Conservation (phyloP, 164 flowering plant species). For the Umbellularia californica region DNA sequence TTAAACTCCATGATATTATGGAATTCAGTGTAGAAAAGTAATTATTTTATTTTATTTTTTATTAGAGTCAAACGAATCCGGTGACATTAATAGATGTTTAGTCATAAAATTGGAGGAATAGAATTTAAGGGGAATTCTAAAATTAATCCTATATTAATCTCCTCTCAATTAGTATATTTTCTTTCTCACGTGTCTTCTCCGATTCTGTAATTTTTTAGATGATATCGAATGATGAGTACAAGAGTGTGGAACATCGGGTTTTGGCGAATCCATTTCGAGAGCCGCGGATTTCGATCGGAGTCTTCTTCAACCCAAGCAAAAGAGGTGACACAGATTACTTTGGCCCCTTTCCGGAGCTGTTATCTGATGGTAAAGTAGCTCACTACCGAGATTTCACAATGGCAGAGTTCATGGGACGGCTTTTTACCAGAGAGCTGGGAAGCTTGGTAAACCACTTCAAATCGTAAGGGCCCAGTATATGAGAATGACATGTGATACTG, state of each 20-base stretch:
- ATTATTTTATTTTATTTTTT: too few species aligned
- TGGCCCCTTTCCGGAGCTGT: slow-evolving; percentile 24
- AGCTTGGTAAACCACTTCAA: slow-evolving; percentile 1
- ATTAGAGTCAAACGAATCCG: too few species aligned
- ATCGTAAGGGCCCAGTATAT: neutral
- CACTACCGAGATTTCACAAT: slow-evolving; percentile 14
- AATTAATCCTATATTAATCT: too few species aligned
- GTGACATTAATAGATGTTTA: too few species aligned
- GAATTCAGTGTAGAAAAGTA: too few species aligned
- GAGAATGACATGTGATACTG: too few species aligned
- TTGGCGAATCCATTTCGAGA: slow-evolving; percentile 16
- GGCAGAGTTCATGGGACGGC: slow-evolving; percentile 6
- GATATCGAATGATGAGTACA: slow-evolving; percentile 20
- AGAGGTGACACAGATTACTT: slow-evolving; percentile 5
- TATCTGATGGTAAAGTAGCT: slow-evolving; percentile 11
- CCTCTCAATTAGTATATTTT: too few species aligned
- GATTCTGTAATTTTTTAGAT: slow-evolving; percentile 7
- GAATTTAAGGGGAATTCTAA: too few species aligned
- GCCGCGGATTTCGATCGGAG: slow-evolving; percentile 15
- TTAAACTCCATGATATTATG: too few species aligned
- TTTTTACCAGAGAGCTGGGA: slow-evolving; percentile 7
- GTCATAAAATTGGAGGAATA: too few species aligned
- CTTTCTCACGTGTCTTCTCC: too few species aligned
- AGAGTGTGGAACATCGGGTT: slow-evolving; percentile 26
- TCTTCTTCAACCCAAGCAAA: slow-evolving; percentile 12